phyloP scores from a whole-genome alignment of 257 asterid species.

The Dorcoceras hygrometricum region DNA sequence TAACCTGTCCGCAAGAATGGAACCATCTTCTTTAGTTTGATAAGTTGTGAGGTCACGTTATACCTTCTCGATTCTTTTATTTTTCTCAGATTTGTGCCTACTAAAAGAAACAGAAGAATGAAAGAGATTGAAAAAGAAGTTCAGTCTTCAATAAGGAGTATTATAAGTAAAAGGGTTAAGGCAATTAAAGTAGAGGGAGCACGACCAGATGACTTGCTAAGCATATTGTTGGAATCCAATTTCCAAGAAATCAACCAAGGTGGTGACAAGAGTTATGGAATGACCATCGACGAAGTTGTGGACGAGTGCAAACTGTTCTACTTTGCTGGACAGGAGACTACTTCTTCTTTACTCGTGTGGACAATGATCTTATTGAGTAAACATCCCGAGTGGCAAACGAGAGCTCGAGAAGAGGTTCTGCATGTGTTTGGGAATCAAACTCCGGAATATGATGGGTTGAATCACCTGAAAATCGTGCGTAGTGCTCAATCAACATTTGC shows the following conservation, averaged over 20 bases:
- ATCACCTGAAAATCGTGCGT: neutral
- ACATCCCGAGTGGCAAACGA: neutral
- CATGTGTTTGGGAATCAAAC: neutral
- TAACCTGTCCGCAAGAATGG: neutral
- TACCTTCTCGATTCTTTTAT: neutral
- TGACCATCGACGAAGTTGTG: neutral
- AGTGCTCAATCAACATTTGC: neutral
- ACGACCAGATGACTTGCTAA: neutral
- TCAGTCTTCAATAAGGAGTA: neutral
- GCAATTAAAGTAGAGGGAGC: neutral
- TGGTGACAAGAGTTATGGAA: neutral
- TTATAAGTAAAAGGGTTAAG: neutral
- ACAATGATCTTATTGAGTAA: neutral
- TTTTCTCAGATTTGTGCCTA: neutral
- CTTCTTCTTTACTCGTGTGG: neutral
- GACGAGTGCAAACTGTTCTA: conserved; percentile 1
- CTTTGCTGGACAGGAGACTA: neutral
- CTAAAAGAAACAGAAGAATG: neutral
- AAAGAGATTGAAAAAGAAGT: conserved; percentile 1
- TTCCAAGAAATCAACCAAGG: neutral
- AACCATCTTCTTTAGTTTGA: neutral
- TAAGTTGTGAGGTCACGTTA: neutral
- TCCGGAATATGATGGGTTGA: neutral
- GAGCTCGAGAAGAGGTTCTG: neutral
- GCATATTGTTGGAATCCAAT: neutral